These are phyloP conservation scores for Multifurca ochricompacta DNA, from an alignment of 768 basidiomycete genomes.

Conservation along the genomic window DNA sequence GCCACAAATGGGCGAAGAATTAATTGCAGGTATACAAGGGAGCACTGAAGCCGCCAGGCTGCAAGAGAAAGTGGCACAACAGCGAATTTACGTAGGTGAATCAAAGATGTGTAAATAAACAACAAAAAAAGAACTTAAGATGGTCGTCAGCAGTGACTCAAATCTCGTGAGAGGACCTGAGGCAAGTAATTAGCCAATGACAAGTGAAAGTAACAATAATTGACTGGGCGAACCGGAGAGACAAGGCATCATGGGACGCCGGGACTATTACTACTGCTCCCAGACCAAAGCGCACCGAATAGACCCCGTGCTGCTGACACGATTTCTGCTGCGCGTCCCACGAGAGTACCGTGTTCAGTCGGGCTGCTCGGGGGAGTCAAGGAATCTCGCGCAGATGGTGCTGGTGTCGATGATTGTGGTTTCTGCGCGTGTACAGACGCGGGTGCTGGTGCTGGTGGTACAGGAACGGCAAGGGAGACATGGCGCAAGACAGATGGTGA, in stretches of 20 bases:
- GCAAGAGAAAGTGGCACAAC: not conserved
- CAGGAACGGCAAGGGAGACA: constrained; percentile 1
- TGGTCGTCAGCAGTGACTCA: not conserved
- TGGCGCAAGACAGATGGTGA: constrained; percentile 15
- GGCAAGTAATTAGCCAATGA: not conserved
- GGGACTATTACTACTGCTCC: constrained; percentile 18
- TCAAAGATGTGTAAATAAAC: constrained; percentile 3
- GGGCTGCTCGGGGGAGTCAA: constrained; percentile 24
- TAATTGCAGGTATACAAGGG: constrained; percentile 18
- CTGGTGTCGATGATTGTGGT: not conserved
- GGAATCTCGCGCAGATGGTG: constrained; percentile 22
- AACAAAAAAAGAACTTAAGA: not conserved
- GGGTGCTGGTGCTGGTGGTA: constrained; percentile 9
- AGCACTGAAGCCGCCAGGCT: not conserved
- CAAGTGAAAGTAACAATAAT: not conserved
- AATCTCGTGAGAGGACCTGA: not conserved
- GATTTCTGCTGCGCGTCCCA: constrained; percentile 65
- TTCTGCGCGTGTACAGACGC: constrained; percentile 10
- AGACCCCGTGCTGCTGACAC: constrained; percentile 75
- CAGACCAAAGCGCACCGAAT: constrained; percentile 53
- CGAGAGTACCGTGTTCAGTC: constrained; percentile 31
- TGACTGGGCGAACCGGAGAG: not conserved
- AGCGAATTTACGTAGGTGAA: constrained; percentile 5
- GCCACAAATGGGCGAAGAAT: constrained; percentile 1
- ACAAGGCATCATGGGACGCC: constrained; percentile 1